Base-by-base conservation (phyloP, 1,284 basidiomycete species). In the Ustilago cynodontis region DNA sequence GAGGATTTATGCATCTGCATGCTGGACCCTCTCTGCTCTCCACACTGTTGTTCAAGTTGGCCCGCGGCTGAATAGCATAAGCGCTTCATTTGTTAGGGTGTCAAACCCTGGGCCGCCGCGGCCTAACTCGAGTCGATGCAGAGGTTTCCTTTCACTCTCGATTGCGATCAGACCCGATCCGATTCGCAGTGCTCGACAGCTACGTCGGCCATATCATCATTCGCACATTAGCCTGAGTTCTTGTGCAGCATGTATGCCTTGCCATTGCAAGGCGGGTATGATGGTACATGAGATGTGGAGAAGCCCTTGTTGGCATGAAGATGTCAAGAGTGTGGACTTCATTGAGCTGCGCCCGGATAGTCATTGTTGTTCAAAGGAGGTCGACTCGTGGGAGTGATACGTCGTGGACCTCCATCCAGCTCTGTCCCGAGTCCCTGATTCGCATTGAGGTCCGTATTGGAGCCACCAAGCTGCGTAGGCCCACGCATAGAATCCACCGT, bases 401-500 rank as follows among this genome's bases (percentile, higher is more conserved):
- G 64, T 52, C 66, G 52, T 3, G n/a, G 18, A 8, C 45, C 65
- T 13, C 22, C 51, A 14, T 54, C 67, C 7, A 57, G 41, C 14
- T 37, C 64, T 3, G 24, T 37, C 14, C 68, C 64, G 26, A 37
- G 20, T n/a, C 66, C 55, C 57, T 4, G 18, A 11, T n/a, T 43
- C 41, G 41, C 33, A n/a, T 51, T 49, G 16, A 50, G 22, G 5
- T 33, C 69, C 28, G 9, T 35, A n/a, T 26, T 60, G 11, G 43
- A n/a, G 20, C 20, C 50, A 16, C 49, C 55, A 35, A 58, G n/a
- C 14, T 52, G 47, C 24, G 60, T 54, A 1, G 71, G 68, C 14
- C 79, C 80, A 26, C 71, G 64, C 79, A 83, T 77, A 49, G 71
- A 77, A 28, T 83, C 82, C 11, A 83, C 78, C 28, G 82, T 83